These are phyloP conservation scores for Paraphaeosphaeria sporulosa DNA, from an alignment of 2,329 filamentous ascomycete species.

Conservation along the genomic window DNA sequence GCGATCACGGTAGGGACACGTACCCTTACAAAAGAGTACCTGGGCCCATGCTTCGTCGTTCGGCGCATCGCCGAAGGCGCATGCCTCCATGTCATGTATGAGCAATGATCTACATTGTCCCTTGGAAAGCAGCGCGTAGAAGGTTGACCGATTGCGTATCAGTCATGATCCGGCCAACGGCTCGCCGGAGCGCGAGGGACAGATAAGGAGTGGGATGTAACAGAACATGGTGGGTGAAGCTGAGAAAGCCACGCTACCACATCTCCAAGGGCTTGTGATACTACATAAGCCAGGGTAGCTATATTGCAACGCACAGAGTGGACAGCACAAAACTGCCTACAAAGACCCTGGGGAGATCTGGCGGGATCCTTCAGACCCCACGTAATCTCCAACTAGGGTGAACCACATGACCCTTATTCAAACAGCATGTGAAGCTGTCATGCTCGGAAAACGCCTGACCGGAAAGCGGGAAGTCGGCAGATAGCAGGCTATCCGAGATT, in stretches of 20 bases:
- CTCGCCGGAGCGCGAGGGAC: not conserved
- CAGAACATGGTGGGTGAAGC: conserved; percentile 19
- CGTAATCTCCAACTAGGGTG: conserved; percentile 21
- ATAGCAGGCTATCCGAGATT: conserved; percentile 9
- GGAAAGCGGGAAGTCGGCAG: conserved; percentile 12
- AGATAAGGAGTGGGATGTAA: conserved; percentile 30
- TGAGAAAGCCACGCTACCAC: conserved; percentile 25
- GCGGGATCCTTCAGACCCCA: conserved; percentile 24
- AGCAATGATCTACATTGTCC: conserved; percentile 16
- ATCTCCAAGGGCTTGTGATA: conserved; percentile 28
- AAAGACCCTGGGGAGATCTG: conserved; percentile 9
- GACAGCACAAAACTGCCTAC: conserved; percentile 10
- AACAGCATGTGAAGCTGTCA: conserved; percentile 32
- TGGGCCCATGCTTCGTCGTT: conserved; percentile 7
- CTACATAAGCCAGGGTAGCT: conserved; percentile 35
- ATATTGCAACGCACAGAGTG: conserved; percentile 22
- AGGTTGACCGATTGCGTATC: conserved; percentile 9
- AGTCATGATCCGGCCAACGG: conserved; percentile 11
- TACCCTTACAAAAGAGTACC: conserved; percentile 20
- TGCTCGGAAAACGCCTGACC: conserved; percentile 31
- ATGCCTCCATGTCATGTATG: not conserved
- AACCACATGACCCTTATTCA: conserved; percentile 30
- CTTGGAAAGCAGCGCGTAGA: conserved; percentile 13
- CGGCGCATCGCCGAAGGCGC: conserved; percentile 1
- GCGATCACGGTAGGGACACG: conserved; percentile 15